phyloP scores from a whole-genome alignment of 2,329 filamentous ascomycete species.

The Aspergillus sp. region DNA sequence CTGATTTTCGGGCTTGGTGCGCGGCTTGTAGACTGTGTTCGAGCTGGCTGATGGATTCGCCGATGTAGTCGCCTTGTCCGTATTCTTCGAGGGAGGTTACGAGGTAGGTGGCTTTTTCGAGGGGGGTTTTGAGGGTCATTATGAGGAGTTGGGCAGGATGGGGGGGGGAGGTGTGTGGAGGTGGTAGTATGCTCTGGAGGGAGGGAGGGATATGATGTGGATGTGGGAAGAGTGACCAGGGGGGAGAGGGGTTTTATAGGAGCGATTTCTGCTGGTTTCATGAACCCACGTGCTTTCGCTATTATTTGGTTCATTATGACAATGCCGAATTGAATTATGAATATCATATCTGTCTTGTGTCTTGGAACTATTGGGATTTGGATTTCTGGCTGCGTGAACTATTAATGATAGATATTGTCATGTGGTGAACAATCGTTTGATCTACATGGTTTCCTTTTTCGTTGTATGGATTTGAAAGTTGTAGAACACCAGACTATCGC shows the following conservation, averaged over 20 bases:
- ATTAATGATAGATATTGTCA: too few relatives aligned
- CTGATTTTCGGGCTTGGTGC: conserved; percentile 31
- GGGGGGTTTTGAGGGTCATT: conserved; percentile 18
- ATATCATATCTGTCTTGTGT: too few relatives aligned
- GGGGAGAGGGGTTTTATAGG: not conserved
- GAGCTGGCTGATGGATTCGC: conserved; percentile 39
- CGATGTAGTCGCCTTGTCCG: conserved; percentile 39
- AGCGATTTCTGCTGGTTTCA: not conserved
- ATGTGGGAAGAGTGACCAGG: too few relatives aligned
- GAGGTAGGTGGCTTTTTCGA: conserved; percentile 23
- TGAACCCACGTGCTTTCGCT: not conserved
- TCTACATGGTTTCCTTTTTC: too few relatives aligned
- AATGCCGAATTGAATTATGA: too few relatives aligned
- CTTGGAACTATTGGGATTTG: too few relatives aligned
- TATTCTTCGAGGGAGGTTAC: conserved; percentile 31
- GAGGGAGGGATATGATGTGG: not conserved
- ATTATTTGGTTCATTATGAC: not conserved
- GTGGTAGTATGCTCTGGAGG: not conserved
- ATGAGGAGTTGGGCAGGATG: not conserved
- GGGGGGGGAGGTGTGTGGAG: not conserved
- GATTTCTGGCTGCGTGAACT: too few relatives aligned
- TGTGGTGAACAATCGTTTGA: too few relatives aligned
- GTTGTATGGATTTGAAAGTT: too few relatives aligned
- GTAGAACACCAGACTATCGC: not conserved
- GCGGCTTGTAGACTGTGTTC: conserved; percentile 38